Percentiles rank a stretch among this genome's conserved stretches.
Evolutionary conservation across 495 filamentous ascomycete genomes (phyloP).

Genomic region (Aspergillus saccharolyticus): DNA sequence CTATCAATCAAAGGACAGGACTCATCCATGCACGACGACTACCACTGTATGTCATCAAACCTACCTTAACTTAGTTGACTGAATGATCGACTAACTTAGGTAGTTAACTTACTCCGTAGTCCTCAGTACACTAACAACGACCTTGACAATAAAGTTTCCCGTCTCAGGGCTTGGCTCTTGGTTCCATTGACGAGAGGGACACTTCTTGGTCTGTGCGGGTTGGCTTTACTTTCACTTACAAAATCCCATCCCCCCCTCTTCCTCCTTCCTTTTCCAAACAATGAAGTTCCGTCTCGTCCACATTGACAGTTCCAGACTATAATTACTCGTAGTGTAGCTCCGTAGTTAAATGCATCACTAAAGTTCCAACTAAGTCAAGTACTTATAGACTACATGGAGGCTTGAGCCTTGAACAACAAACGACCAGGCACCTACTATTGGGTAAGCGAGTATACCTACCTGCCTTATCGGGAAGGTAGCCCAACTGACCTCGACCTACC

Average conservation of each 20-base stretch:
- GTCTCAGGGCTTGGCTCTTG: not conserved
- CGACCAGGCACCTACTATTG: no score
- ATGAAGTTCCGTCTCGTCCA: not conserved
- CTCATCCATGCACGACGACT: not conserved
- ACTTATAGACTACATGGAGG: not conserved
- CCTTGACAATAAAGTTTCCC: not conserved
- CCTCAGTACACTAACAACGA: not conserved
- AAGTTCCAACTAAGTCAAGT: no score
- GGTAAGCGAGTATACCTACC: conserved; percentile 2
- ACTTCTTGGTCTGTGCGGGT: not conserved
- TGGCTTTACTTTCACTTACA: no score
- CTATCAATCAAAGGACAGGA: not conserved
- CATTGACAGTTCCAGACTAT: not conserved
- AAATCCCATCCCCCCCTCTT: no score
- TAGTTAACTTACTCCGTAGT: no score
- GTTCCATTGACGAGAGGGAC: no score
- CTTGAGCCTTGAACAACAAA: no score
- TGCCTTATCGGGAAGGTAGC: conserved; percentile 11
- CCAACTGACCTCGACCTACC: conserved; percentile 7
- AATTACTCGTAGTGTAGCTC: no score
- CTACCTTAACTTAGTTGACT: no score
- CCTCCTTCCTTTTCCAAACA: no score
- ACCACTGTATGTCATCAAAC: not conserved
- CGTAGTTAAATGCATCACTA: no score
- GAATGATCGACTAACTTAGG: no score